Base-by-base conservation (phyloP, 106 monocot species). In the Cymbidium sinense region DNA sequence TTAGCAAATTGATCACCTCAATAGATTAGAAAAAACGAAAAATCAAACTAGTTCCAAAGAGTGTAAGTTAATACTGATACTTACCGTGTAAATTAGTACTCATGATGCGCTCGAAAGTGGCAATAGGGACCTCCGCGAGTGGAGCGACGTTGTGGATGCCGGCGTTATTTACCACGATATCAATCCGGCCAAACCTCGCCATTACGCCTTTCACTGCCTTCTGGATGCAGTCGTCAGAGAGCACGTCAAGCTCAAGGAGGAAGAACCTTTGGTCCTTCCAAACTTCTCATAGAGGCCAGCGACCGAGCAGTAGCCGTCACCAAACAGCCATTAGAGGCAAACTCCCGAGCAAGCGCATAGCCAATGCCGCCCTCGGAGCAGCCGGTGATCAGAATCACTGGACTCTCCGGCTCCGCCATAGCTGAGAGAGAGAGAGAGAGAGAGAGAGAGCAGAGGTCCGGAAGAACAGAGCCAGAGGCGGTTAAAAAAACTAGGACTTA, bases 331-430 rank as follows among this genome's bases (percentile, higher is more conserved):
- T 39, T 81, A 34, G 88, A 51, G 0, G 94, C 91, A 71, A 96
- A 96, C 35, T 89, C 94, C 11, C 75, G 64, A 29, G 91, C 94
- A 19, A 98, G 88, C 23, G 94, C 91, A 81, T 86, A 34, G 21
- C 96, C 94, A 29, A 98, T 98, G 9, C 96, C 96, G 2, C 94
- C 96, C 34, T 91, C 89, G 0, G 96, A 91, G 82, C 94, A 94
- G 34, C 96, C 91, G 12, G 96, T 98, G 77, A 98, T 87, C 55
- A 98, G 75, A 23, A 98, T 94, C 67, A 98, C 89, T 9, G 78
- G 78, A 8, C 75, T 34, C 74, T 82, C 87, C 36, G 75, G 29
- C 47, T 25, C 50, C 21, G 75, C 78, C 74, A 75, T 74, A 5
- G 47, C n/a, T n/a, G n/a, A 21, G n/a, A 2, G 55, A 58, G 51